Evolutionary conservation across 2,329 filamentous ascomycete genomes (phyloP), one percentile per base, ranked within the genome.

Genomic region (Neonectria sp.): DNA sequence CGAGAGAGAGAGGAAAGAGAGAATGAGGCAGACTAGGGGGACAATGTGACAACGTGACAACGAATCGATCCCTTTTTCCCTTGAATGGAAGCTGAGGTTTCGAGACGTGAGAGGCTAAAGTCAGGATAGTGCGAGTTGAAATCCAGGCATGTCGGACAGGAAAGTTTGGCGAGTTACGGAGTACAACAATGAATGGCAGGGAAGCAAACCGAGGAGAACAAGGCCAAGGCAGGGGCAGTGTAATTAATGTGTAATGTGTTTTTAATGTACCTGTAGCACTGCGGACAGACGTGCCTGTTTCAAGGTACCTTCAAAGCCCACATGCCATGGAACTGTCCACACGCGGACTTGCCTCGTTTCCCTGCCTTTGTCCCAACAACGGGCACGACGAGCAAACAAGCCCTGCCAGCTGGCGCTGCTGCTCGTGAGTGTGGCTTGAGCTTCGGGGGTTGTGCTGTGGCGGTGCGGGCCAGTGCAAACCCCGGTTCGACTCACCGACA

Each of bases 131-230:
- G 45, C 45, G 45, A 6, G 33, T 55, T 40, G 31, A 17, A 53
- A 15, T 21, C 27, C 49, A 31, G 49, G 17, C 13, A 52, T 15
- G 25, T 48, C 15, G 45, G 49, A 55, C 52, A 25, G 46, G 48
- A 53, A 60, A 60, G 46, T 52, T 60, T 60, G 58, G 58, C 48
- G 35, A 60, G 58, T 52, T 52, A 60, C 58, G 43, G 48, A 33
- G 37, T 40, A 35, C 56, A 43, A 15, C 25, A 52, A 24, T n/a
- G 13, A n/a, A 21, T 52, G 27, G 27, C 27, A 52, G 49, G 49
- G 51, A 24, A 43, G 40, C 40, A 43, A 43, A 43, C 40, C n/a
- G n/a, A 17, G 11, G 12, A 27, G 12, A n/a, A 24, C 24, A 7
- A 31, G 49, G 29, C 25, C 49, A 25, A 27, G 33, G 53, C 53